These are phyloP conservation scores for Daldinia sp. DNA, from an alignment of 2,329 filamentous ascomycete species.

Conservation along the genomic window DNA sequence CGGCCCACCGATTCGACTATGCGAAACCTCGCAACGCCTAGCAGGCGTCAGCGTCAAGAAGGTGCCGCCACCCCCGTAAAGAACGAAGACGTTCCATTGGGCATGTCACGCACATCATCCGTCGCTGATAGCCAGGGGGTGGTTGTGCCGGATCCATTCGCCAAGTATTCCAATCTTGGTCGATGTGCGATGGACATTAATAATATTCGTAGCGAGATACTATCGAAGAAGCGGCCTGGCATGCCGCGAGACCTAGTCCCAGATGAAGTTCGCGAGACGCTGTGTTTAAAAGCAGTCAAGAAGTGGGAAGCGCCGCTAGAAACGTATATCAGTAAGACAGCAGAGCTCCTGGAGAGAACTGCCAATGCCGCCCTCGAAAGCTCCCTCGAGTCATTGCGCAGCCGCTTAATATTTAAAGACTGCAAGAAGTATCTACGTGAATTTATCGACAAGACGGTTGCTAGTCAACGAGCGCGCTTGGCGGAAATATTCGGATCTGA, in stretches of 20 bases:
- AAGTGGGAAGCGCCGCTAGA: slow-evolving; percentile 66
- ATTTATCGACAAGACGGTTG: slow-evolving; percentile 54
- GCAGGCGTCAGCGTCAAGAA: slow-evolving; percentile 41
- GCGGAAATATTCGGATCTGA: slow-evolving; percentile 61
- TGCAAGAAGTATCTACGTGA: slow-evolving; percentile 53
- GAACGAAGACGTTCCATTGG: slow-evolving; percentile 46
- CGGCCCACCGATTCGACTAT: slow-evolving; percentile 46
- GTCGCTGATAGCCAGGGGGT: slow-evolving; percentile 22
- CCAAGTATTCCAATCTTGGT: slow-evolving; percentile 50
- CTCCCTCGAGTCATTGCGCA: slow-evolving; percentile 57
- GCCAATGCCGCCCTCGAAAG: slow-evolving; percentile 57
- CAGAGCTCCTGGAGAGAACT: slow-evolving; percentile 56
- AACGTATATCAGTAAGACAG: slow-evolving; percentile 57
- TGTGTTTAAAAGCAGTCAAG: slow-evolving; percentile 64
- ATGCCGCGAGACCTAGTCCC: slow-evolving; percentile 65
- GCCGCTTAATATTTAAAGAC: slow-evolving; percentile 60
- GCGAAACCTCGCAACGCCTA: slow-evolving; percentile 34
- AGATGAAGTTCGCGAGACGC: slow-evolving; percentile 65
- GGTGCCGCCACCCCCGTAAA: slow-evolving; percentile 47
- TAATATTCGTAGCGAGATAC: slow-evolving; percentile 63
- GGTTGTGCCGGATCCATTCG: slow-evolving; percentile 47
- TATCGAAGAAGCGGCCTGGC: slow-evolving; percentile 62
- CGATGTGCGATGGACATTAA: slow-evolving; percentile 56
- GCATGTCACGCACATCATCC: slow-evolving; percentile 44
- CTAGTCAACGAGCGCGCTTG: slow-evolving; percentile 51